phyloP scores from a whole-genome alignment of 1,284 basidiomycete genomes.

The Moniliella sp. region DNA sequence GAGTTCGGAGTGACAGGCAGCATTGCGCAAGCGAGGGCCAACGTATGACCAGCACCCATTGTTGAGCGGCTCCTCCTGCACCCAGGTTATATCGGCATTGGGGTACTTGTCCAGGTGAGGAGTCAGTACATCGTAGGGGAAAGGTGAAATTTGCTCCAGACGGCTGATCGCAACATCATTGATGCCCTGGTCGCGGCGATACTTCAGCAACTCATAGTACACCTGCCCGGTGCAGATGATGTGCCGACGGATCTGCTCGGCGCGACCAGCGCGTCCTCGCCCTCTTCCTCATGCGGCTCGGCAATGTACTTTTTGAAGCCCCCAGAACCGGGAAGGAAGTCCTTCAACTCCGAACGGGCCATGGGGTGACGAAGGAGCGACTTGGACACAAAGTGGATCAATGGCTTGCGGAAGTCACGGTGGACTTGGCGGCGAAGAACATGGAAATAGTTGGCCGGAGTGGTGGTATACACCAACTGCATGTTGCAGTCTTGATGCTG shows the following conservation, averaged over 20 bases:
- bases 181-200: constrained; percentile 36
- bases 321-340: constrained; percentile 77
- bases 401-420: constrained; percentile 60
- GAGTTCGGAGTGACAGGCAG: constrained; percentile 37
- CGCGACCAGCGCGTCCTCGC: constrained; percentile 43
- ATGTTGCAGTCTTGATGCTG: constrained; percentile 98
- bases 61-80: constrained; percentile 75
- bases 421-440: constrained; percentile 58
- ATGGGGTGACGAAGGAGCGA: constrained; percentile 37
- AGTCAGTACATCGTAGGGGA: constrained; percentile 98
- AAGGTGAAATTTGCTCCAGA: constrained; percentile 78
- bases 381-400: constrained; percentile 4
- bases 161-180: constrained; percentile 81
- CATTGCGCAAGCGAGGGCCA: constrained; percentile 38
- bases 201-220: constrained; percentile 58
- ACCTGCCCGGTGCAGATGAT: constrained; percentile 69
- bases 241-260: constrained; percentile 76
- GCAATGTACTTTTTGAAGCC: constrained; percentile 81
- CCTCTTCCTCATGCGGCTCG: constrained; percentile 49
- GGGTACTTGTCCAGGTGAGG: constrained; percentile 65
- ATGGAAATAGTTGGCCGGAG: constrained; percentile 72
- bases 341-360: constrained; percentile 48
- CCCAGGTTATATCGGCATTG: constrained; percentile 74
- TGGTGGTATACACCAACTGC: constrained; percentile 64
- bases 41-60: not conserved